Conservation (phyloP, 2,329 filamentous ascomycete genomes). For the Claviceps citrina region DNA sequence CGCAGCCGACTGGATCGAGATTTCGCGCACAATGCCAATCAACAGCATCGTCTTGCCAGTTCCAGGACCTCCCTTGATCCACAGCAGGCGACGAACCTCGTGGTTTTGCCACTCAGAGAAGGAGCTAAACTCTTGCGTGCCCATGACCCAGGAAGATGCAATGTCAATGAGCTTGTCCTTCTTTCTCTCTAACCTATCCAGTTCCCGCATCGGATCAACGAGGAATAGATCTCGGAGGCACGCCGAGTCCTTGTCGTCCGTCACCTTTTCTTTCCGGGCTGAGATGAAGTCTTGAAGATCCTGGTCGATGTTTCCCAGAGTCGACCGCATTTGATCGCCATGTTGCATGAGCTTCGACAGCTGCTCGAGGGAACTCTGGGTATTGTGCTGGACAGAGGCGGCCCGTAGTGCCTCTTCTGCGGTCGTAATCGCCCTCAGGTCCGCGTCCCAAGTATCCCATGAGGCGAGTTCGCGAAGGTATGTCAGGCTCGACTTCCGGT, state of each 20-base stretch:
- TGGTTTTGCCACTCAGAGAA: slow-evolving; percentile 16
- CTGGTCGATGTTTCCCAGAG: slow-evolving; percentile 7
- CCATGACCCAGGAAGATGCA: slow-evolving; percentile 8
- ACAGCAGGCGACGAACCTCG: slow-evolving; percentile 14
- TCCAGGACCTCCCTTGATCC: slow-evolving; percentile 21
- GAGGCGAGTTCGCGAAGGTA: slow-evolving; percentile 6
- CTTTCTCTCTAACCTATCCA: slow-evolving; percentile 7
- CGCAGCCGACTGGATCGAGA: slow-evolving; percentile 6
- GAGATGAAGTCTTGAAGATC: slow-evolving; percentile 8
- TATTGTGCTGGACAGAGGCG: slow-evolving; percentile 7
- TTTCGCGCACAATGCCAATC: slow-evolving; percentile 15
- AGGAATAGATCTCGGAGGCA: slow-evolving; percentile 8
- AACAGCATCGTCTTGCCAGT: slow-evolving; percentile 24
- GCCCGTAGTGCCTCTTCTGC: slow-evolving; percentile 6
- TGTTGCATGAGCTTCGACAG: slow-evolving; percentile 6
- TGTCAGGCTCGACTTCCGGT: slow-evolving; percentile 6
- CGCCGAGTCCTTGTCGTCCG: slow-evolving; percentile 7
- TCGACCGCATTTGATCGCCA: slow-evolving; percentile 7
- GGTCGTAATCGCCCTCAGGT: slow-evolving; percentile 4
- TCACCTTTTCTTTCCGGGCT: slow-evolving; percentile 6
- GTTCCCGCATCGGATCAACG: slow-evolving; percentile 7
- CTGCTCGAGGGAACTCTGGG: slow-evolving; percentile 5
- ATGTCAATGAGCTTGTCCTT: slow-evolving; percentile 7
- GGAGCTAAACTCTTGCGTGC: slow-evolving; percentile 4
- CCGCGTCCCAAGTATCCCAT: slow-evolving; percentile 6